Percentiles rank a stretch among this genome's conserved stretches.
Evolutionary conservation across 2,329 filamentous ascomycete species (phyloP).

Genomic region (Fusarium sororula): DNA sequence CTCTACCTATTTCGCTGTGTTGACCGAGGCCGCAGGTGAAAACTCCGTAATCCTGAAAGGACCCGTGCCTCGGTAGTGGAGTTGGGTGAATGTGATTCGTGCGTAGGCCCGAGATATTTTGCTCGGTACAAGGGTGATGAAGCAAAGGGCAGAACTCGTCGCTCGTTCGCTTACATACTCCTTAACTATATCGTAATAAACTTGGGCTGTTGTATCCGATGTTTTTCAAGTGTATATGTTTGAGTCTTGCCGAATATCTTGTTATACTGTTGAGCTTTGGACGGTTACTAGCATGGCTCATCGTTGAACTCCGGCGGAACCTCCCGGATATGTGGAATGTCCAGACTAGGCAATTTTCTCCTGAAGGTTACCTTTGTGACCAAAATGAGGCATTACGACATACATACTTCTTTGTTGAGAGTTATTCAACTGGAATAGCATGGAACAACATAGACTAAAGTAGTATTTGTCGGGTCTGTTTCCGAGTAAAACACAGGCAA

Average conservation of each 20-base stretch:
- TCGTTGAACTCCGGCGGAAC: neutral
- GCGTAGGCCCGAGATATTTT: constrained; percentile 2
- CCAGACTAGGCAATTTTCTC: constrained; percentile 4
- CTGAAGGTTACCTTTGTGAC: neutral
- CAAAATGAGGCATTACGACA: neutral
- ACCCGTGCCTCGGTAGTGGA: constrained; percentile 37
- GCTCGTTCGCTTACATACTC: neutral
- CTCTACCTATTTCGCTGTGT: constrained; percentile 29
- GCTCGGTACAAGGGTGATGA: neutral
- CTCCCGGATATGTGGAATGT: neutral
- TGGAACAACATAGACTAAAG: neutral
- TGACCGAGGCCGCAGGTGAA: constrained; percentile 39
- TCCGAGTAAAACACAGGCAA: neutral
- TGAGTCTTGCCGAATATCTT: neutral
- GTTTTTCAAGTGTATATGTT: neutral
- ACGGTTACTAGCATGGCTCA: neutral
- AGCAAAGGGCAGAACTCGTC: neutral
- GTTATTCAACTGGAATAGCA: neutral
- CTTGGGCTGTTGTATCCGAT: neutral
- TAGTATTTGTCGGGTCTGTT: neutral
- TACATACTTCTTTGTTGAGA: neutral
- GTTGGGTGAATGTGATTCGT: constrained; percentile 34
- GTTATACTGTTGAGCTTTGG: neutral
- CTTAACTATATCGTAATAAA: neutral
- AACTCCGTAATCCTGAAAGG: constrained; percentile 8